Percentiles rank a stretch among this genome's conserved stretches.
Conservation (phyloP, 495 filamentous ascomycete genomes). For the Penicillium roqueforti region DNA sequence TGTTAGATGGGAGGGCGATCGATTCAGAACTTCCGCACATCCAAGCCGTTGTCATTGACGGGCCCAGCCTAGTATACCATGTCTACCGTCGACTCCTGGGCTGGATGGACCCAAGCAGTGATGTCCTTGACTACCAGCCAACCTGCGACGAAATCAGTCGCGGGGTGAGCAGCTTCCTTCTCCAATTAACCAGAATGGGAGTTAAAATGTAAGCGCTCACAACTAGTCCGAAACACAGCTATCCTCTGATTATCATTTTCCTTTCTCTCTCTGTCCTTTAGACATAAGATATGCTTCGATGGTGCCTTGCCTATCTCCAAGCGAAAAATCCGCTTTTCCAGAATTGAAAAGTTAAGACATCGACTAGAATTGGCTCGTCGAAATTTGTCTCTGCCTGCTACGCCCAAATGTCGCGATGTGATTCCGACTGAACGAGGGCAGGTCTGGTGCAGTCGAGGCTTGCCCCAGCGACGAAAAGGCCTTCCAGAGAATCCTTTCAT, state of each 20-base stretch:
- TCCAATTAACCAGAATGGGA: constrained; percentile 45
- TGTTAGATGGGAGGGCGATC: constrained; percentile 29
- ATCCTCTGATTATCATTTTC: not conserved
- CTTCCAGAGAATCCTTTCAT: constrained; percentile 61
- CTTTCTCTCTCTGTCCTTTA: constrained; percentile 15
- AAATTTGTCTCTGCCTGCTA: not conserved
- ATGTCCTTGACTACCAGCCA: constrained; percentile 51
- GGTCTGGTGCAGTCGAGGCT: constrained; percentile 24
- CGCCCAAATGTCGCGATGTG: constrained; percentile 3
- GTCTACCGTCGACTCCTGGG: constrained; percentile 54
- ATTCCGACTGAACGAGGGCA: constrained; percentile 14
- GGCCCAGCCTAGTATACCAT: constrained; percentile 70
- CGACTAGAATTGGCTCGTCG: constrained; percentile 35
- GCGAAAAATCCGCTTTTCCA: constrained; percentile 44
- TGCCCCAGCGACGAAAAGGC: constrained; percentile 24
- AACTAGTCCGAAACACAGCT: not conserved
- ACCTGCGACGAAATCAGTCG: constrained; percentile 57
- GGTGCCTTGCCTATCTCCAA: constrained; percentile 64
- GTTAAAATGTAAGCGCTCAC: constrained; percentile 53
- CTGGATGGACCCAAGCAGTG: constrained; percentile 26
- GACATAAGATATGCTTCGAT: constrained; percentile 67
- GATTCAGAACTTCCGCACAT: constrained; percentile 10
- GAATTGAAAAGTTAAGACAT: constrained; percentile 47
- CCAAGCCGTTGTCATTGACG: constrained; percentile 63
- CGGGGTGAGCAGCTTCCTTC: constrained; percentile 58